phyloP scores from a whole-genome alignment of 345 rosid genomes.

The Arabidopsis arenosa region DNA sequence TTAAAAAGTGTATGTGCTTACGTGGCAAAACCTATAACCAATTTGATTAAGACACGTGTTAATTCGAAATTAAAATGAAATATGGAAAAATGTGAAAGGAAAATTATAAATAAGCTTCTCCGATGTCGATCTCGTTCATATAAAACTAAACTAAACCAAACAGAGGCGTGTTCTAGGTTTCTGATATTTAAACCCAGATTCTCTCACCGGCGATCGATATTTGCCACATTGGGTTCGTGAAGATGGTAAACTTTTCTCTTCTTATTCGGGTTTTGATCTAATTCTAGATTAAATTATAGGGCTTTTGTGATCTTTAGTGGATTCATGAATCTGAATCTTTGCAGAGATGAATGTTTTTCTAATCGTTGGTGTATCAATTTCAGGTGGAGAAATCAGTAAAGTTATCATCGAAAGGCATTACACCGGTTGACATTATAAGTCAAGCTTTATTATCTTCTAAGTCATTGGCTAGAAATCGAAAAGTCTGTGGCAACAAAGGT shows the following conservation, averaged over 20 bases:
- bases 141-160: not conserved
- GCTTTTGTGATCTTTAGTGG: not conserved
- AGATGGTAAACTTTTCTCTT: constrained; percentile 9
- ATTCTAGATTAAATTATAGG: not conserved
- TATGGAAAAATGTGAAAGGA: not conserved
- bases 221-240: not conserved
- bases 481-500: constrained; percentile 34
- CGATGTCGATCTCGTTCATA: constrained; percentile 21
- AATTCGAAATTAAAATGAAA: not conserved
- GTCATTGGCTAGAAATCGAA: constrained; percentile 2
- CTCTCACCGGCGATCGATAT: constrained; percentile 3
- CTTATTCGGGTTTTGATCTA: not conserved
- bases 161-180: not conserved
- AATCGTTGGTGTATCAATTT: constrained; percentile 7
- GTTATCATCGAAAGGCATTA: constrained; percentile 1
- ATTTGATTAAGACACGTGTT: not conserved
- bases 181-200: constrained; percentile 21
- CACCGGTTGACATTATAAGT: not conserved
- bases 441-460: constrained; percentile 25
- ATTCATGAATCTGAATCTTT: not conserved
- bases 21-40: not conserved
- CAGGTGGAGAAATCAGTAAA: constrained; percentile 41
- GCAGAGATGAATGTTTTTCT: not conserved
- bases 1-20: not conserved
- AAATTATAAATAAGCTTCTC: not conserved